Evolutionary conservation across 1,139 yeast species (phyloP).

Genomic region (Trichomonascaceae sp.): DNA sequence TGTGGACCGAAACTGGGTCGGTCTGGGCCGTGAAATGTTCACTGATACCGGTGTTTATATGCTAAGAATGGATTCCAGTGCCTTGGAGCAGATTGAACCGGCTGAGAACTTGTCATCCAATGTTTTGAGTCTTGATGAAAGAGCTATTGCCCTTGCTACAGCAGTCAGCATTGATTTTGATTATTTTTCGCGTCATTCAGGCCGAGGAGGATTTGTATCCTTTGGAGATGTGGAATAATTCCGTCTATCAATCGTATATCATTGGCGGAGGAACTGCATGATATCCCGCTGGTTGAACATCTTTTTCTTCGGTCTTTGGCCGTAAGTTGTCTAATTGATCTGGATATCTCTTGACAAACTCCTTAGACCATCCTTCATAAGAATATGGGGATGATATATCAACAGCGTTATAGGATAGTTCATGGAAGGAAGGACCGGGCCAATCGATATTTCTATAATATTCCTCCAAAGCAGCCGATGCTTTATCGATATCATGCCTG

Average conservation of each 20-base stretch:
- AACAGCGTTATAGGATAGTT: slow-evolving; percentile 4
- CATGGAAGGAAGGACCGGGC: slow-evolving; percentile 12
- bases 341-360: slow-evolving; percentile 12
- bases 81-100: slow-evolving; percentile 37
- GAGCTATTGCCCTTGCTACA: slow-evolving; percentile 79
- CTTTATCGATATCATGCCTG: neutral
- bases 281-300: neutral
- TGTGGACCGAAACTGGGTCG: slow-evolving; percentile 92
- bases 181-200: slow-evolving; percentile 82
- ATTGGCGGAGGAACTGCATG: slow-evolving; percentile 10
- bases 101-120: slow-evolving; percentile 22
- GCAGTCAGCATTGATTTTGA: slow-evolving; percentile 93
- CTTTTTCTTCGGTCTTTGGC: neutral
- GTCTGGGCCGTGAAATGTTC: slow-evolving; percentile 83
- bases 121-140: slow-evolving; percentile 61
- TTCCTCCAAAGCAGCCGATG: slow-evolving; percentile 12
- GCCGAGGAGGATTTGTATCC: slow-evolving; percentile 30
- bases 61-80: slow-evolving; percentile 70
- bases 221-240: slow-evolving; percentile 35
- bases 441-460: slow-evolving; percentile 14
- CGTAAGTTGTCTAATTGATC: slow-evolving; percentile 1
- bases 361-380: slow-evolving; percentile 24
- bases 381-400: slow-evolving; percentile 8
- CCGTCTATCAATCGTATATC: neutral
- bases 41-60: slow-evolving; percentile 94